Conservation (phyloP, 805 yeast species). For the Nakazawaea siamensis region DNA sequence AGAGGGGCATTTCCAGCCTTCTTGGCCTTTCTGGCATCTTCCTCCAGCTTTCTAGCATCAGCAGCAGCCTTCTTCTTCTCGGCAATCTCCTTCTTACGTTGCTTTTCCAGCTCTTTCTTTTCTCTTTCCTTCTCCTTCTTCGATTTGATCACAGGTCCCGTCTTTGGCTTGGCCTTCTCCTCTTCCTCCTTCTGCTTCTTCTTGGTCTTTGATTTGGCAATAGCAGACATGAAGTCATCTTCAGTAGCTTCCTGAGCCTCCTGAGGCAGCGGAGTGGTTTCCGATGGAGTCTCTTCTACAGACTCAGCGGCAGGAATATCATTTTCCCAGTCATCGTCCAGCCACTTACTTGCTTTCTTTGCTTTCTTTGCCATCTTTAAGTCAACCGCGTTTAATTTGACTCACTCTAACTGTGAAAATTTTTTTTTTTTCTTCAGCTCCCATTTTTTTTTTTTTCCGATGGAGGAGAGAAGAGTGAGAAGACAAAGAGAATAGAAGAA, state of each 20-base stretch:
- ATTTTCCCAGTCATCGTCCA: slow-evolving; percentile 57
- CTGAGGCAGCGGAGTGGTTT: slow-evolving; percentile 20
- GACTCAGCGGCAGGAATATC: slow-evolving; percentile 31
- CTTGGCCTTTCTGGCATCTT: slow-evolving; percentile 25
- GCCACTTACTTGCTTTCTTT: slow-evolving; percentile 60
- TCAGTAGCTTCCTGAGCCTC: slow-evolving; percentile 13
- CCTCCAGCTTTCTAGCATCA: slow-evolving; percentile 16
- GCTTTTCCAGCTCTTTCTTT: slow-evolving; percentile 88
- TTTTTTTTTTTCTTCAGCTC: too few species aligned
- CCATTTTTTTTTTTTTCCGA: too few species aligned
- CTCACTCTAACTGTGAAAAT: too few species aligned
- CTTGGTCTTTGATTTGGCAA: slow-evolving; percentile 73
- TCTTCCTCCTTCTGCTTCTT: slow-evolving; percentile 61
- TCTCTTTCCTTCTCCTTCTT: slow-evolving; percentile 94
- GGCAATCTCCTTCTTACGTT: slow-evolving; percentile 83
- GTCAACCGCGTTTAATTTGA: too few species aligned
- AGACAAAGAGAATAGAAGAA: too few species aligned
- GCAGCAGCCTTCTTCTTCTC: slow-evolving; percentile 67
- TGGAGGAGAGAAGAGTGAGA: too few species aligned
- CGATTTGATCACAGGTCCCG: slow-evolving; percentile 69
- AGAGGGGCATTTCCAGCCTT: slow-evolving; percentile 25
- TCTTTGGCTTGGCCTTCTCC: slow-evolving; percentile 40
- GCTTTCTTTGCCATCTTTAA: slow-evolving; percentile 39
- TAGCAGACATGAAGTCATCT: slow-evolving; percentile 59
- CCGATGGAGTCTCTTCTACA: slow-evolving; percentile 17